Conservation (phyloP, 495 filamentous ascomycete species). For the Podospora tetraspora region DNA sequence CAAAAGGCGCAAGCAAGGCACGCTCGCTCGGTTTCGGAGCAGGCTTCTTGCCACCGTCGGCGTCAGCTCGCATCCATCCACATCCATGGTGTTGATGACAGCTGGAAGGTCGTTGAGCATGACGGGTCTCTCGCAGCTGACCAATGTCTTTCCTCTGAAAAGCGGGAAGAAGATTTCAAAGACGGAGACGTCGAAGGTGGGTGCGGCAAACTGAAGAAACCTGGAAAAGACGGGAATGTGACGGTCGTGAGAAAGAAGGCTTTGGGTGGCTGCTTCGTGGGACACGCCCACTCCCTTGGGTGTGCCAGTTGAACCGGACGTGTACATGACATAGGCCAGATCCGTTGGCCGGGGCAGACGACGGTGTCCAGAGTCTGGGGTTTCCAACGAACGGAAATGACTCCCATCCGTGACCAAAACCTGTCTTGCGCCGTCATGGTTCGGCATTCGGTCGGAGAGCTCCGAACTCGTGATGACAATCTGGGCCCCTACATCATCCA, state of each 20-base stretch:
- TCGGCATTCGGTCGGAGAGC: constrained; percentile 31
- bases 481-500: constrained; percentile 57
- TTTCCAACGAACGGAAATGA: background rate
- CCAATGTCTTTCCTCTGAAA: constrained; percentile 62
- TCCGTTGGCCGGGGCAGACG: constrained; percentile 31
- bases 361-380: background rate
- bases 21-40: constrained; percentile 53
- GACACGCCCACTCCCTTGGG: constrained; percentile 81
- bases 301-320: constrained; percentile 79
- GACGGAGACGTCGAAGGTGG: constrained; percentile 83
- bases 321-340: constrained; percentile 87
- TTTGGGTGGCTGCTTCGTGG: constrained; percentile 70
- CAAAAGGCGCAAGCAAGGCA: constrained; percentile 57
- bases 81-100: constrained; percentile 55
- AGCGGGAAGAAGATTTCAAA: constrained; percentile 87
- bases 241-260: constrained; percentile 67
- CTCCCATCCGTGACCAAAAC: constrained; percentile 27
- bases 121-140: constrained; percentile 56
- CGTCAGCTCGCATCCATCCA: constrained; percentile 78
- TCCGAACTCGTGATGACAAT: constrained; percentile 48
- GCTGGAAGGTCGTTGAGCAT: constrained; percentile 67
- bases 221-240: constrained; percentile 66
- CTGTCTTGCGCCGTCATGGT: constrained; percentile 9
- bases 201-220: constrained; percentile 82
- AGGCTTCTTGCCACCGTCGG: constrained; percentile 72